Evolutionary conservation across 106 monocot genomes (phyloP).

Genomic region (Phalaenopsis aphrodite): DNA sequence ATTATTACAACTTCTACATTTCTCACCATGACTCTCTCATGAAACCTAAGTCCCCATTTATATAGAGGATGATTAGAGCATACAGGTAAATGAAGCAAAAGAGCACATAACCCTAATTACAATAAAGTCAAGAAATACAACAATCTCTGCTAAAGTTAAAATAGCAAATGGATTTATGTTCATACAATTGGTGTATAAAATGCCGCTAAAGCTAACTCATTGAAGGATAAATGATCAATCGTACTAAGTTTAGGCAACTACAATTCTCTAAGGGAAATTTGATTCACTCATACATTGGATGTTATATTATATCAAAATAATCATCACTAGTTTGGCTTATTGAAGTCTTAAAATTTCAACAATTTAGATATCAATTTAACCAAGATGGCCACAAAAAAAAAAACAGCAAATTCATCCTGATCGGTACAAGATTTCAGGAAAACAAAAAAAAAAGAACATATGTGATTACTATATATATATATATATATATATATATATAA

Average conservation of each 20-base stretch:
- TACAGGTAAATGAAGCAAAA: too few species aligned
- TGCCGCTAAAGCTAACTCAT: not conserved
- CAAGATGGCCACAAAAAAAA: not conserved
- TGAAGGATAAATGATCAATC: not conserved
- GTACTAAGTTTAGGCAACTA: not conserved
- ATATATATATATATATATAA: too few species aligned
- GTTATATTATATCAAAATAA: not conserved
- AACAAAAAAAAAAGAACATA: too few species aligned
- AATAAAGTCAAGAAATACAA: too few species aligned
- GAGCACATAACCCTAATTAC: too few species aligned
- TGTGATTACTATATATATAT: too few species aligned
- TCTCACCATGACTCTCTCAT: too few species aligned
- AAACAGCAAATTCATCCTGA: too few species aligned
- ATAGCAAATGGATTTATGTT: not conserved
- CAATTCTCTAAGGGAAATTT: not conserved
- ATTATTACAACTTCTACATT: too few species aligned
- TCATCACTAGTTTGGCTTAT: not conserved
- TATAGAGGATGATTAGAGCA: too few species aligned
- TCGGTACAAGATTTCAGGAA: too few species aligned
- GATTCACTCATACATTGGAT: not conserved
- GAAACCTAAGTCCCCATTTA: too few species aligned
- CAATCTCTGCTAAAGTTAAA: not conserved
- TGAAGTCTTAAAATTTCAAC: not conserved
- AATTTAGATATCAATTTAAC: not conserved
- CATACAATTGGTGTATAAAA: not conserved